Evolutionary conservation across 1,284 basidiomycete genomes (phyloP).

Genomic region (Trametes hirsuta): DNA sequence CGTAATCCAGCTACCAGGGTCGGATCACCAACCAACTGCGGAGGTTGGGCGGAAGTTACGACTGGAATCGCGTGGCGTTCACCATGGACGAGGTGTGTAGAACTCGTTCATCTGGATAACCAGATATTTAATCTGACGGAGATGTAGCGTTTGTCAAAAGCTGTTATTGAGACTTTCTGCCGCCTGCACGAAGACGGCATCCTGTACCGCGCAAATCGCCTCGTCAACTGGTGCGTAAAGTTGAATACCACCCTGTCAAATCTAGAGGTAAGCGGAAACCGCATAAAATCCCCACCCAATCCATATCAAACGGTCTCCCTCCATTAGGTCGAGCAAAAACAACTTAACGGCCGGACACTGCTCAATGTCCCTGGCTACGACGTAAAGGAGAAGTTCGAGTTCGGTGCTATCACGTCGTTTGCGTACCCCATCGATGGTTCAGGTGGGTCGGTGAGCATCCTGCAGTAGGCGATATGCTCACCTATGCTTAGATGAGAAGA

Average conservation of each 20-base stretch:
- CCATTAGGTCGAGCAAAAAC: slow-evolving; percentile 88
- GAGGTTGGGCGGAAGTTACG: slow-evolving; percentile 91
- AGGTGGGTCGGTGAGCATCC: slow-evolving; percentile 44
- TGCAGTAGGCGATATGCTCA: not conserved
- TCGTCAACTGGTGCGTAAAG: slow-evolving; percentile 98
- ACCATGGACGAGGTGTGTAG: slow-evolving; percentile 87
- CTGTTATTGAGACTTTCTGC: slow-evolving; percentile 94
- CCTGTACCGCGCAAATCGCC: slow-evolving; percentile 94
- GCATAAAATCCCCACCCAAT: not conserved
- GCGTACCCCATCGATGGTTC: slow-evolving; percentile 90
- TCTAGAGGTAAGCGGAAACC: slow-evolving; percentile 68
- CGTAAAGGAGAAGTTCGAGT: slow-evolving; percentile 93
- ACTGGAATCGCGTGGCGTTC: slow-evolving; percentile 94
- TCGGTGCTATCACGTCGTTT: slow-evolving; percentile 96
- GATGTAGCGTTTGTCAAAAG: slow-evolving; percentile 73
- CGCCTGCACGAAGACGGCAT: slow-evolving; percentile 91
- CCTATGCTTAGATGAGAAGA: slow-evolving; percentile 72
- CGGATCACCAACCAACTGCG: slow-evolving; percentile 92
- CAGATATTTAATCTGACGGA: not conserved
- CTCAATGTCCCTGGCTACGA: slow-evolving; percentile 96
- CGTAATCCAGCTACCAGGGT: slow-evolving; percentile 72
- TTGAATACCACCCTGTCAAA: slow-evolving; percentile 97
- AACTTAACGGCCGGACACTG: slow-evolving; percentile 87
- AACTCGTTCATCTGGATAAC: not conserved
- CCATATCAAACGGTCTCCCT: not conserved